Evolutionary conservation across 2,329 filamentous ascomycete genomes (phyloP).

Genomic region (Colletotrichum lindemuthianum): DNA sequence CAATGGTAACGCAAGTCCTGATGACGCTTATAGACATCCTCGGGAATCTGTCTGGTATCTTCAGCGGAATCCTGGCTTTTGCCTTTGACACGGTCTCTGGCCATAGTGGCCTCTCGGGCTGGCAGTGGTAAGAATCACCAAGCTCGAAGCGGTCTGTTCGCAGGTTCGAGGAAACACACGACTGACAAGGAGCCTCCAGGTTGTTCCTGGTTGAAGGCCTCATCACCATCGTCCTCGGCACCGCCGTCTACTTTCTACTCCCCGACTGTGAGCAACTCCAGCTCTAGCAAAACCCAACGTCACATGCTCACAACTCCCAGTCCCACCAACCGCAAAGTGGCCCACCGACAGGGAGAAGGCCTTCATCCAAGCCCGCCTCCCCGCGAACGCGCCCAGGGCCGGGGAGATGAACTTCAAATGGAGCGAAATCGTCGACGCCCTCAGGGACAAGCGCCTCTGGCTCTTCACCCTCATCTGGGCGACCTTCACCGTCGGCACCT

Average conservation of each 20-base stretch:
- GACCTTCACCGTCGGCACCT: constrained; percentile 54
- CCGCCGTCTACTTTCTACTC: constrained; percentile 61
- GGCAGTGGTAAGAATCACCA: constrained; percentile 42
- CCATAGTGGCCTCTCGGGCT: constrained; percentile 46
- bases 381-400: constrained; percentile 53
- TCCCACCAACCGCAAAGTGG: constrained; percentile 56
- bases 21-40: constrained; percentile 44
- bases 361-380: constrained; percentile 58
- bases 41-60: constrained; percentile 52
- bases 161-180: too few relatives aligned
- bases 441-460: constrained; percentile 56
- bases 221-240: constrained; percentile 56
- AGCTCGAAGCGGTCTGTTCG: too few relatives aligned
- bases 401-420: constrained; percentile 53
- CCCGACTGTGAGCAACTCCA: constrained; percentile 56
- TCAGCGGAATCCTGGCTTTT: constrained; percentile 55
- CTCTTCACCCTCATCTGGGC: constrained; percentile 57
- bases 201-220: constrained; percentile 57
- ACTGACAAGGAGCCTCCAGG: constrained; percentile 38
- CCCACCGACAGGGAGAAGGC: constrained; percentile 56
- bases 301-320: constrained; percentile 51
- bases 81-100: constrained; percentile 52
- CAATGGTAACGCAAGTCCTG: neutral
- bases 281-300: constrained; percentile 49
- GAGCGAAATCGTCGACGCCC: constrained; percentile 48